Percentiles rank a stretch among this genome's conserved stretches.
Conservation (phyloP, 345 rosid species). For the Sonneratia alba region DNA sequence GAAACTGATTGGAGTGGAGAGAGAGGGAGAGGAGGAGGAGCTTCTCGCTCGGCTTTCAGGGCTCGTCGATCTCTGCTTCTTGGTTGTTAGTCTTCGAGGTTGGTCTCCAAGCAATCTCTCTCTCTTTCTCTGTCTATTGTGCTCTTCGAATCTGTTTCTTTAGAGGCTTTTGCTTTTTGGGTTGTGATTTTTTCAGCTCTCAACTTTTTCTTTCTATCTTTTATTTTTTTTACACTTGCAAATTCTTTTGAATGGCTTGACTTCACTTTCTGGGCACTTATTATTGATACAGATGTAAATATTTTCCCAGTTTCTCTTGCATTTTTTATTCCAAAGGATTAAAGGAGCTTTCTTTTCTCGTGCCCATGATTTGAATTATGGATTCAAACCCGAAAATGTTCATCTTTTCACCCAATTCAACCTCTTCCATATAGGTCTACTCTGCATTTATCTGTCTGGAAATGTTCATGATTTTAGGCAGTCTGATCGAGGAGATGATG, state of each 20-base stretch:
- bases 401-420: slow-evolving; percentile 13
- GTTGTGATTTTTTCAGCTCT: not conserved
- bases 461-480: slow-evolving; percentile 11
- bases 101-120: slow-evolving; percentile 19
- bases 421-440: slow-evolving; percentile 1
- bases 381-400: slow-evolving; percentile 10
- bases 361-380: slow-evolving; percentile 2
- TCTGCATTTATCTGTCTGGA: slow-evolving; percentile 3
- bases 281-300: no score
- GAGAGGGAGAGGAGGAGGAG: slow-evolving; percentile 22
- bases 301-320: slow-evolving; percentile 16
- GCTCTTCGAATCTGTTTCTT: slow-evolving; percentile 10
- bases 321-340: slow-evolving; percentile 21
- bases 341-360: slow-evolving; percentile 30
- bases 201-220: not conserved
- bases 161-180: slow-evolving; percentile 36
- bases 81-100: not conserved
- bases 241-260: not conserved
- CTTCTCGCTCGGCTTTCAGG: slow-evolving; percentile 11
- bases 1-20: not conserved
- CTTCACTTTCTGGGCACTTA: slow-evolving; percentile 9
- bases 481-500: slow-evolving; percentile 2
- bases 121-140: slow-evolving; percentile 6
- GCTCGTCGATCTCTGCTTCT: not conserved
- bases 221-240: not conserved